Conservation (phyloP, 177 flowering plant genomes). For the Telopea speciosissima region DNA sequence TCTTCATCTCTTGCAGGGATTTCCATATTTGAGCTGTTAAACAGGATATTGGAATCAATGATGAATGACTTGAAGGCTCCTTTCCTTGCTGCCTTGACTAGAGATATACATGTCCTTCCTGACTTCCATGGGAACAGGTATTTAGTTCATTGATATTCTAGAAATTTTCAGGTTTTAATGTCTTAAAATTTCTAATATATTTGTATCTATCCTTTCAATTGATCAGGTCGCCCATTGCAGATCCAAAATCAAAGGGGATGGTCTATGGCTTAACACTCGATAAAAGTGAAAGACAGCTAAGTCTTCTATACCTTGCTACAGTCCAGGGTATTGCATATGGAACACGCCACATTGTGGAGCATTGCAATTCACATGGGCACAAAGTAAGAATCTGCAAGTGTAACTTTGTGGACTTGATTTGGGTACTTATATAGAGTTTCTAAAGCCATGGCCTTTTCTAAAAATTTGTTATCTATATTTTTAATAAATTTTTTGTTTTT, state of each 20-base stretch:
- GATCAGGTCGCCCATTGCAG: slow-evolving; percentile 94
- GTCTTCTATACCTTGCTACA: slow-evolving; percentile 85
- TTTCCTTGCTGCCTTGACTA: slow-evolving; percentile 79
- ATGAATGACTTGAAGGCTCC: slow-evolving; percentile 46
- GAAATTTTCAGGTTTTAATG: background rate
- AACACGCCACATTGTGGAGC: slow-evolving; percentile 96
- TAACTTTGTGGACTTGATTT: background rate
- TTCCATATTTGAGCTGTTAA: slow-evolving; percentile 68
- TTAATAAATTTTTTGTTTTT: no score
- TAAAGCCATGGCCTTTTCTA: background rate
- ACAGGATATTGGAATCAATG: slow-evolving; percentile 59
- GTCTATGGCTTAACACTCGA: slow-evolving; percentile 82
- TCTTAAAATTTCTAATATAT: background rate
- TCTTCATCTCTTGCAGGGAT: slow-evolving; percentile 37
- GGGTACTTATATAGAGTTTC: background rate
- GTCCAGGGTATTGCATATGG: slow-evolving; percentile 94
- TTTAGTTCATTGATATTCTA: background rate
- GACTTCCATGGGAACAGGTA: slow-evolving; percentile 98
- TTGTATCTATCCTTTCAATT: slow-evolving; percentile 6
- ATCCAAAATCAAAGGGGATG: slow-evolving; percentile 82
- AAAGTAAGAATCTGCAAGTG: slow-evolving; percentile 40
- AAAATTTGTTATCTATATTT: background rate
- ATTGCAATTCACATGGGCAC: slow-evolving; percentile 93
- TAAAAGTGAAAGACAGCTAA: slow-evolving; percentile 78
- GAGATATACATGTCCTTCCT: slow-evolving; percentile 78